A percentile compares a stretch with the other conserved stretches of the same genome.
phyloP scores from a whole-genome alignment of 169 alveolate genomes.

The Plasmodium vivax region DNA sequence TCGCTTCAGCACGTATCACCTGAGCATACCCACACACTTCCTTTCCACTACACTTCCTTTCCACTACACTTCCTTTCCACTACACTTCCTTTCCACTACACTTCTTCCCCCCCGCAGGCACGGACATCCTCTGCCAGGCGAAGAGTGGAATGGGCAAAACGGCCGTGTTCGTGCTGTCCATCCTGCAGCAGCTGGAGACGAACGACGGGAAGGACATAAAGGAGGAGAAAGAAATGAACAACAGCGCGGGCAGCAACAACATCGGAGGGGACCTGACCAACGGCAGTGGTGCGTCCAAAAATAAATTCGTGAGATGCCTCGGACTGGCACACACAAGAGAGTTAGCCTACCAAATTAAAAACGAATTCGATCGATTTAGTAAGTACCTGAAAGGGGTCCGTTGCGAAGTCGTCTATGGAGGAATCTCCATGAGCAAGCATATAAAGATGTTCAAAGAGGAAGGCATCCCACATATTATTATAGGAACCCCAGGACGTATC shows the following conservation, averaged over 20 bases:
- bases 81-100: not conserved
- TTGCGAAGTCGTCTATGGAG: constrained; percentile 98
- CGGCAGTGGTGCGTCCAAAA: constrained; percentile 50
- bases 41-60: not conserved
- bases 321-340: constrained; percentile 99
- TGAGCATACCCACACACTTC: not conserved
- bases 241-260: constrained; percentile 78
- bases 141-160: constrained; percentile 99
- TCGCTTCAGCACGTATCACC: no score
- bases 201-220: constrained; percentile 89
- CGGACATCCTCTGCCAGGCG: constrained; percentile 99
- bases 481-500: constrained; percentile 99
- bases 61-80: not conserved
- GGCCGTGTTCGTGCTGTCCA: constrained; percentile 99
- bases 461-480: constrained; percentile 95
- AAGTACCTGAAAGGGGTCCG: constrained; percentile 95
- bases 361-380: constrained; percentile 98
- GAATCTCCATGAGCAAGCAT: constrained; percentile 95
- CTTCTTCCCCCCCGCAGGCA: constrained; percentile 85
- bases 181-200: constrained; percentile 95
- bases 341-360: constrained; percentile 98
- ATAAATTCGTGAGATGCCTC: constrained; percentile 89
- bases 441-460: constrained; percentile 95
- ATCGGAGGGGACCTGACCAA: constrained; percentile 75
- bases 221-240: constrained; percentile 71